These are phyloP conservation scores for Groenewaldozyma tartarivorans DNA, from an alignment of 805 yeast genomes.

Conservation along the genomic window DNA sequence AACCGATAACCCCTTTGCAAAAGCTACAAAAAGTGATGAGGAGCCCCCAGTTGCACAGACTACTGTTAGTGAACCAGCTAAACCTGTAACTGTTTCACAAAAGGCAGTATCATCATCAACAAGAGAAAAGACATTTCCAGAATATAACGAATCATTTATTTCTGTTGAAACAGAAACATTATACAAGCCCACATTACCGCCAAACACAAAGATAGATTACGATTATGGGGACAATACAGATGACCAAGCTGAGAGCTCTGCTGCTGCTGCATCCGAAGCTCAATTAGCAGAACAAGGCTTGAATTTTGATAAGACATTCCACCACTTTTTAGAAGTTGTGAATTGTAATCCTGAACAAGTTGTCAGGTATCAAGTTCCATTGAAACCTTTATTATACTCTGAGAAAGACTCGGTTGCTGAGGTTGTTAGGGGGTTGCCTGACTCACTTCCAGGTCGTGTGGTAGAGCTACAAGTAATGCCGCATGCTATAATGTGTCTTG, in stretches of 20 bases:
- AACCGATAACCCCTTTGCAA: slow-evolving; percentile 13
- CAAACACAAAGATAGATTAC: slow-evolving; percentile 37
- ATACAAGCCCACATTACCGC: slow-evolving; percentile 38
- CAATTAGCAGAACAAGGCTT: slow-evolving; percentile 14
- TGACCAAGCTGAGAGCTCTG: slow-evolving; percentile 19
- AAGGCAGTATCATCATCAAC: no score
- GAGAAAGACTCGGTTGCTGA: slow-evolving; percentile 47
- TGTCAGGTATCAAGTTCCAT: slow-evolving; percentile 66
- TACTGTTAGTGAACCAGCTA: slow-evolving; percentile 9
- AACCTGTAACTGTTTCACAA: neutral
- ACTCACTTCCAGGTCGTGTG: slow-evolving; percentile 16
- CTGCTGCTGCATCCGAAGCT: slow-evolving; percentile 15
- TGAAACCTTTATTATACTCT: slow-evolving; percentile 60
- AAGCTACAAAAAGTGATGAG: slow-evolving; percentile 3
- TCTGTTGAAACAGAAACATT: slow-evolving; percentile 60
- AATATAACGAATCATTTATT: slow-evolving; percentile 43
- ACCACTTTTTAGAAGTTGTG: slow-evolving; percentile 63
- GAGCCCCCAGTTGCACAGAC: slow-evolving; percentile 12
- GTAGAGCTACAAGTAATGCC: slow-evolving; percentile 95
- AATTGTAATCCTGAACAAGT: slow-evolving; percentile 83
- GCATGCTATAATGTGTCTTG: slow-evolving; percentile 75
- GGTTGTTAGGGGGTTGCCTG: slow-evolving; percentile 25
- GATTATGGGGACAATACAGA: slow-evolving; percentile 32
- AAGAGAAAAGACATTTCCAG: slow-evolving; percentile 6
- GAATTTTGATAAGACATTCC: slow-evolving; percentile 64